A percentile compares a stretch with the other conserved stretches of the same genome.
phyloP scores from a whole-genome alignment of 1,139 yeast genomes.

The Yamadazyma blattariae region DNA sequence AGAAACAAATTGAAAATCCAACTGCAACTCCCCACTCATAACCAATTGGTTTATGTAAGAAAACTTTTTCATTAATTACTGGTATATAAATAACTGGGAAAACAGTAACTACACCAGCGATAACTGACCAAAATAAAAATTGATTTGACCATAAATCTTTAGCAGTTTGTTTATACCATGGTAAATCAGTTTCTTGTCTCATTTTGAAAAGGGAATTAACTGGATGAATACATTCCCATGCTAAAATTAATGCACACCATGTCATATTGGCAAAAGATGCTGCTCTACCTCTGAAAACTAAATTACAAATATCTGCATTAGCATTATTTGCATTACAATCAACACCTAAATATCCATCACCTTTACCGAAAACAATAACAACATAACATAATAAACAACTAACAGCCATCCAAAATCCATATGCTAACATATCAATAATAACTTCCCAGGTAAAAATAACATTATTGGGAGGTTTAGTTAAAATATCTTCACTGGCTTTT shows the following conservation, averaged over 20 bases:
- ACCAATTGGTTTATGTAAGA: slow-evolving; percentile 69
- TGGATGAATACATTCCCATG: slow-evolving; percentile 88
- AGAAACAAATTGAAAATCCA: slow-evolving; percentile 59
- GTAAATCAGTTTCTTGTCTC: slow-evolving; percentile 65
- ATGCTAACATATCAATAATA: slow-evolving; percentile 68
- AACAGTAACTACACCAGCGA: slow-evolving; percentile 66
- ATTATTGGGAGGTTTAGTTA: slow-evolving; percentile 63
- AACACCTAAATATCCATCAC: slow-evolving; percentile 64
- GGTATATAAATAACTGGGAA: slow-evolving; percentile 89
- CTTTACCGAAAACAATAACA: slow-evolving; percentile 62
- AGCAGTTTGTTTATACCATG: slow-evolving; percentile 55
- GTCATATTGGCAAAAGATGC: slow-evolving; percentile 84
- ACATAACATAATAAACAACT: slow-evolving; percentile 70
- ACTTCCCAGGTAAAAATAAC: slow-evolving; percentile 70
- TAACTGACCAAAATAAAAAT: slow-evolving; percentile 80
- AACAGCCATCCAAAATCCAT: slow-evolving; percentile 73
- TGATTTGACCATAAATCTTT: slow-evolving; percentile 73
- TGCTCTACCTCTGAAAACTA: slow-evolving; percentile 78
- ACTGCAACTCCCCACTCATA: slow-evolving; percentile 85
- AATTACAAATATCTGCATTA: slow-evolving; percentile 38
- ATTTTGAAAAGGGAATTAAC: slow-evolving; percentile 70
- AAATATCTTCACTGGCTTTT: slow-evolving; percentile 61
- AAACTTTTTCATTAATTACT: slow-evolving; percentile 75
- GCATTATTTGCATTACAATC: slow-evolving; percentile 50
- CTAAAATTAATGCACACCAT: slow-evolving; percentile 83